phyloP scores from a whole-genome alignment of 2,329 filamentous ascomycete genomes.

The Helicocarpus griseus region DNA sequence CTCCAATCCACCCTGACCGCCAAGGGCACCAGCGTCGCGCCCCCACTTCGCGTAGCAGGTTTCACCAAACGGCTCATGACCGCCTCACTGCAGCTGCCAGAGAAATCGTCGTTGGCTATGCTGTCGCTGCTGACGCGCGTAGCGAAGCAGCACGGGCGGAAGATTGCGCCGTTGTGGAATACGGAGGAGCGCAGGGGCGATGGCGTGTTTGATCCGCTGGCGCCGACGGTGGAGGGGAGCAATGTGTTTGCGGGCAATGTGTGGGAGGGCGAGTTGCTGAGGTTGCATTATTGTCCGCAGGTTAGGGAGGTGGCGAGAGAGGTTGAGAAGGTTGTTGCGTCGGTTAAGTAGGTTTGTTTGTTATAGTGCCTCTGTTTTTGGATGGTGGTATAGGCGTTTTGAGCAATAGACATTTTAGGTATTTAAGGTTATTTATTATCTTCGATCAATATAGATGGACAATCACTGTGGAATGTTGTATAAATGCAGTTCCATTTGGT shows the following conservation, averaged over 20 bases:
- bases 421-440: too few species aligned
- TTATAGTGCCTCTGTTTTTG: too few species aligned
- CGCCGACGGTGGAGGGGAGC: slow-evolving; percentile 66
- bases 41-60: slow-evolving; percentile 75
- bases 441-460: too few species aligned
- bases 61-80: slow-evolving; percentile 89
- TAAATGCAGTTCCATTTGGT: too few species aligned
- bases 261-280: slow-evolving; percentile 86
- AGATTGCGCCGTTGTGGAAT: slow-evolving; percentile 80
- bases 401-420: too few species aligned
- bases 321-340: slow-evolving; percentile 55
- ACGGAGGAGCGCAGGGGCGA: slow-evolving; percentile 90
- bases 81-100: slow-evolving; percentile 71
- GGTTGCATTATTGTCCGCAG: slow-evolving; percentile 76
- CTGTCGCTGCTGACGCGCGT: slow-evolving; percentile 70
- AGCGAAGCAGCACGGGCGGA: slow-evolving; percentile 69
- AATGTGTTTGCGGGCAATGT: slow-evolving; percentile 86
- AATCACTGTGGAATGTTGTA: too few species aligned
- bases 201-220: slow-evolving; percentile 68
- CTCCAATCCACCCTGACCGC: slow-evolving; percentile 75
- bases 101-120: slow-evolving; percentile 76
- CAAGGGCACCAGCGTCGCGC: slow-evolving; percentile 61
- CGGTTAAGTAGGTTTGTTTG: slow-evolving; percentile 19
- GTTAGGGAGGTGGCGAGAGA: slow-evolving; percentile 65
- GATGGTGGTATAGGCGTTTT: too few species aligned